phyloP scores from a whole-genome alignment of 2,329 filamentous ascomycete genomes.

The Trichocomaceae sp. region DNA sequence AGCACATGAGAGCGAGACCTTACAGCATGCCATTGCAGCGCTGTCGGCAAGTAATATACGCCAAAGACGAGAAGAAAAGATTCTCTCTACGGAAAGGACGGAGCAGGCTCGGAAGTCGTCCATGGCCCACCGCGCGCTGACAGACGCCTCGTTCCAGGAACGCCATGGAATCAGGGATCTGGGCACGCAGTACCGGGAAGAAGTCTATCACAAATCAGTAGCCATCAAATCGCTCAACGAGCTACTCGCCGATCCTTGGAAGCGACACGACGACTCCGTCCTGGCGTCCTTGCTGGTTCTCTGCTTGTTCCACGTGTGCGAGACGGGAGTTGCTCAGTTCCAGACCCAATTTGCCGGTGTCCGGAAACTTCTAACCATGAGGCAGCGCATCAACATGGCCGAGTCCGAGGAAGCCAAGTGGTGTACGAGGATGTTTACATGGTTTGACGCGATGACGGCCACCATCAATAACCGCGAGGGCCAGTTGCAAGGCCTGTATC shows the following conservation, averaged over 20 bases:
- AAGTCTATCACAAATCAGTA: slow-evolving; percentile 76
- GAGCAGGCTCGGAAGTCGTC: slow-evolving; percentile 45
- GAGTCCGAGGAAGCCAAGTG: slow-evolving; percentile 64
- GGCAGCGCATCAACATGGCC: slow-evolving; percentile 54
- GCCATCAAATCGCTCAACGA: slow-evolving; percentile 78
- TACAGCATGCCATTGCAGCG: slow-evolving; percentile 90
- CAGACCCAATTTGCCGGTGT: slow-evolving; percentile 90
- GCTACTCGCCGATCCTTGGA: slow-evolving; percentile 68
- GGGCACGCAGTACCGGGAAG: slow-evolving; percentile 63
- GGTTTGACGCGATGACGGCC: slow-evolving; percentile 88
- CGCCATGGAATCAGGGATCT: slow-evolving; percentile 38
- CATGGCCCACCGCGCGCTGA: slow-evolving; percentile 40
- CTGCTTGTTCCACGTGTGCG: slow-evolving; percentile 88
- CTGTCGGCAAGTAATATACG: slow-evolving; percentile 82
- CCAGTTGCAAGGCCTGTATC: slow-evolving; percentile 59
- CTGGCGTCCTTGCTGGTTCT: slow-evolving; percentile 80
- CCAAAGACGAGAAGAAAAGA: slow-evolving; percentile 60
- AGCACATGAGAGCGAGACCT: slow-evolving; percentile 67
- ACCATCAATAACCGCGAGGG: slow-evolving; percentile 88
- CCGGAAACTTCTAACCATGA: slow-evolving; percentile 77
- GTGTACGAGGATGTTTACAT: slow-evolving; percentile 90
- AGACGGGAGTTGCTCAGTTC: slow-evolving; percentile 88
- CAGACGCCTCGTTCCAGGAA: slow-evolving; percentile 31
- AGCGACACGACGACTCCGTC: slow-evolving; percentile 76
- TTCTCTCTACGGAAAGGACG: slow-evolving; percentile 48